phyloP scores from a whole-genome alignment of 495 filamentous ascomycete species.

The Rusavskia elegans region DNA sequence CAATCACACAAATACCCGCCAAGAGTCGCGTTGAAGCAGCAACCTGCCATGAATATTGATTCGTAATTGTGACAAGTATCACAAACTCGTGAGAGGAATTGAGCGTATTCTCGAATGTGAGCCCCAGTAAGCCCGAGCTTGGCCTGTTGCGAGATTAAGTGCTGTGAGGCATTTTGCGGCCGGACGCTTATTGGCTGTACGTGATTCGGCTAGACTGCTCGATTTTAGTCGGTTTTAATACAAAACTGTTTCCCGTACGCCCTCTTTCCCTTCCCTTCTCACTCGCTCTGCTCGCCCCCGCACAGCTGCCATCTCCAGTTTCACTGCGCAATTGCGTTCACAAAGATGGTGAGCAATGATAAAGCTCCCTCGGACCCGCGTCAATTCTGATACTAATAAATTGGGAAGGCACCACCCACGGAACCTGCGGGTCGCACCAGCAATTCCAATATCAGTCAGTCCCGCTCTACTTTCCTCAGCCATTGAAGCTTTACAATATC shows the following conservation, averaged over 20 bases:
- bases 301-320: slow-evolving; percentile 7
- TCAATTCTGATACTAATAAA: neutral
- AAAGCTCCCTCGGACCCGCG: slow-evolving; percentile 3
- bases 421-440: neutral
- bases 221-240: neutral
- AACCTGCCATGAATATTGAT: neutral
- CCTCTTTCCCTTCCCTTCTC: slow-evolving; percentile 1
- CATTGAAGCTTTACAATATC: neutral
- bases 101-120: neutral
- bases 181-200: neutral
- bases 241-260: neutral
- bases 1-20: no score
- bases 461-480: neutral
- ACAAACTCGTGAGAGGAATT: neutral
- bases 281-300: neutral
- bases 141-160: slow-evolving; percentile 1
- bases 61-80: neutral
- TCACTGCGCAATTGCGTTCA: slow-evolving; percentile 6
- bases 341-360: slow-evolving; percentile 8
- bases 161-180: neutral
- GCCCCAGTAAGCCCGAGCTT: neutral
- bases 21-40: neutral
- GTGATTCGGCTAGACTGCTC: neutral
- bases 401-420: neutral
- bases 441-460: neutral